These are phyloP conservation scores for Diplogelasinospora grovesii DNA, from an alignment of 495 filamentous ascomycete species.

Conservation along the genomic window DNA sequence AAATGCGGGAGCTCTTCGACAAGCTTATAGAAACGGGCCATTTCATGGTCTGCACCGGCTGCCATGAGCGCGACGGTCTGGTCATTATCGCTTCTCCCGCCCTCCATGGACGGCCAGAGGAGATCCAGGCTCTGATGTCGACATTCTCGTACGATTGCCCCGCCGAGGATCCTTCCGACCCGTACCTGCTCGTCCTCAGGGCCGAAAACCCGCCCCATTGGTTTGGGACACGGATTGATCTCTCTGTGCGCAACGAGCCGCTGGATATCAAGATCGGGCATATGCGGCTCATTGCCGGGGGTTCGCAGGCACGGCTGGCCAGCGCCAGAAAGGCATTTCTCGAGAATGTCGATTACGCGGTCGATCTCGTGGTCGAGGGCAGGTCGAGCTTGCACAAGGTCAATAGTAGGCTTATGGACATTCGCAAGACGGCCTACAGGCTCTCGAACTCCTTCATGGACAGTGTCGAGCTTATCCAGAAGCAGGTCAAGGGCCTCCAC, in stretches of 20 bases:
- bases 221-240: constrained; percentile 69
- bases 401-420: constrained; percentile 84
- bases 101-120: constrained; percentile 62
- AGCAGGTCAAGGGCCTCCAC: constrained; percentile 74
- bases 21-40: constrained; percentile 79
- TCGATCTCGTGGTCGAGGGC: constrained; percentile 85
- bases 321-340: constrained; percentile 72
- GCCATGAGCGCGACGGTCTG: constrained; percentile 63
- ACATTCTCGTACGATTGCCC: constrained; percentile 82
- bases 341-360: constrained; percentile 67
- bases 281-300: constrained; percentile 83
- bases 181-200: constrained; percentile 78
- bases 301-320: constrained; percentile 68
- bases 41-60: constrained; percentile 66
- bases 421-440: constrained; percentile 92
- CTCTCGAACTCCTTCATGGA: constrained; percentile 99
- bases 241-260: constrained; percentile 66
- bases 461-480: constrained; percentile 84
- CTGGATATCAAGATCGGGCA: constrained; percentile 83
- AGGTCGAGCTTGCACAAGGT: constrained; percentile 89
- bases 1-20: constrained; percentile 68
- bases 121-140: constrained; percentile 77
- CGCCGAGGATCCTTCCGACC: constrained; percentile 62
- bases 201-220: constrained; percentile 74
- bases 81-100: constrained; percentile 80